phyloP scores from a whole-genome alignment of 2,329 filamentous ascomycete species.

The Beauveria brongniartii region DNA sequence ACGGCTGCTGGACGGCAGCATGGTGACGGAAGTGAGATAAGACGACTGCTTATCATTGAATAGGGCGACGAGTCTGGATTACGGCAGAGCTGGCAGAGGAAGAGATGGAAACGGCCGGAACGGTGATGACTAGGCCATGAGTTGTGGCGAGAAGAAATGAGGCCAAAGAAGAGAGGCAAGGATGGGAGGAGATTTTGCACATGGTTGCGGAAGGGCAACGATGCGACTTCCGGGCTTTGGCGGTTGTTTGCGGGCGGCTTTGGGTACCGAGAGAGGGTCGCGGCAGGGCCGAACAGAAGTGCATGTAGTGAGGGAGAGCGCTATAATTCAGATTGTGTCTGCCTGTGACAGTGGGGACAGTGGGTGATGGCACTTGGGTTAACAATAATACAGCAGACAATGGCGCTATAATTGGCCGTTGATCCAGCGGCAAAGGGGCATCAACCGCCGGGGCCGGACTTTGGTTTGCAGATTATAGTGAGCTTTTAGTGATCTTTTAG shows the following conservation, averaged over 20 bases:
- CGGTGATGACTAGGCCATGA: background rate
- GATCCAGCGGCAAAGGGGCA: too few species aligned
- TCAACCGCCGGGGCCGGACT: too few species aligned
- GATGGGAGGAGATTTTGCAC: constrained; percentile 10
- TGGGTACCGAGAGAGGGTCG: background rate
- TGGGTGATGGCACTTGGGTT: too few species aligned
- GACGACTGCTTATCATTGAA: constrained; percentile 2
- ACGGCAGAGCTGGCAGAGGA: too few species aligned
- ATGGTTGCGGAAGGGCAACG: background rate
- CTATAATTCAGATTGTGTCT: background rate
- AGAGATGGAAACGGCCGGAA: background rate
- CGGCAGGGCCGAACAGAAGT: background rate
- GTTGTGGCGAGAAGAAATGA: background rate
- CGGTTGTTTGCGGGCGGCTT: background rate
- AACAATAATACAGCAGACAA: too few species aligned
- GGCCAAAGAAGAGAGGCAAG: background rate
- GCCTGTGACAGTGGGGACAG: too few species aligned
- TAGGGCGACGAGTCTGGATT: background rate
- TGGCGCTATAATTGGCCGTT: too few species aligned
- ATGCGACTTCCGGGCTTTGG: background rate
- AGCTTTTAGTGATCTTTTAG: too few species aligned
- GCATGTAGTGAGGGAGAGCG: background rate
- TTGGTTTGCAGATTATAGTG: too few species aligned
- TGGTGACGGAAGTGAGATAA: background rate
- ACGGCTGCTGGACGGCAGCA: constrained; percentile 9